Evolutionary conservation across 176 grass and related monocot species (phyloP), one percentile per base, ranked within the genome.

Genomic region (Leersia perrieri): DNA sequence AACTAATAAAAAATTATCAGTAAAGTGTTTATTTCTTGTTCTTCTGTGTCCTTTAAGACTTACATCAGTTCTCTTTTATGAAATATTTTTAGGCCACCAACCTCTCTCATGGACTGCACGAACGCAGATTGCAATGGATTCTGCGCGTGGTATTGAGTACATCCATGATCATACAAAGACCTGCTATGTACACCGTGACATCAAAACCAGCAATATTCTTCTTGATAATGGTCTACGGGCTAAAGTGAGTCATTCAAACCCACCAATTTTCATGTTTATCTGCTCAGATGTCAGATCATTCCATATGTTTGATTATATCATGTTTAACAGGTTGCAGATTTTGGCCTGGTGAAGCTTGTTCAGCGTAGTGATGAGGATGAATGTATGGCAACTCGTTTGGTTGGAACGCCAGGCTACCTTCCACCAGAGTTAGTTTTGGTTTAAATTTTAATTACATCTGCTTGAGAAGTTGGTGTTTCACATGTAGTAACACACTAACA

Each of bases 131-230:
- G 92, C 86, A 69, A 57, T 86, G 79, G 88, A 94, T 86, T 38
- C 86, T 60, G 92, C 92, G 0, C 80, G 92, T 11, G 88, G 92
- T 40, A 89, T 94, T 25, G 92, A 94, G 79, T 94, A 94, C 78
- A 91, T 94, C 55, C 92, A 94, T 84, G 88, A 94, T 28, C 92
- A 94, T 78, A 94, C 88, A 14, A 94, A 94, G 80, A 80, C 83
- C 39, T 86, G 82, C 55, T 94, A 85, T 34, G 86, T 94, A 51
- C 92, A 94, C 32, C 86, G 92, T 16, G 88, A 88, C 76, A 91
- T 94, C 53, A 94, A 94, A 76, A 89, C 92, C 10, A 94, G 80
- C 58, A 94, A 94, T 72, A 94, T 91, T 81, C 83, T 94, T 16
- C 86, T 94, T 23, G 88, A 94, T 64, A 86, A 73, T 23, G 83